Base-by-base conservation (phyloP, 768 basidiomycete genomes). In the Russula lepida region DNA sequence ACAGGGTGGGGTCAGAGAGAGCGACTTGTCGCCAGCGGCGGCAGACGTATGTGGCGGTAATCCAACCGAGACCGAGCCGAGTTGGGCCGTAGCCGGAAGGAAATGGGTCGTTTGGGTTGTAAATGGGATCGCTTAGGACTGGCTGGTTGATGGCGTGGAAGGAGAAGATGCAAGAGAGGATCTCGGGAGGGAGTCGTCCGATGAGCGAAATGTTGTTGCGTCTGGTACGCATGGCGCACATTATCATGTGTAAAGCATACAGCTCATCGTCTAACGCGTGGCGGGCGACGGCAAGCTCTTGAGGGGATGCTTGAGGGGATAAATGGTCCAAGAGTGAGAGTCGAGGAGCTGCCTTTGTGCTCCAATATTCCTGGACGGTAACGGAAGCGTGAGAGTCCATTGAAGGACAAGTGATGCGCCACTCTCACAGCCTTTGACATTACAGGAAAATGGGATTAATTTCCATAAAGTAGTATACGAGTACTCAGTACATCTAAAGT, bases 11-110 rank as follows among this genome's bases (percentile, higher is more conserved):
- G 28, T 44, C 30, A 33, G 41, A 44, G 25, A 59, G 49, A 4
- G 49, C 58, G 49, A 53, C 58, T n/a, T 37, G 35, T 23, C 58
- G 49, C 58, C 58, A 52, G 39, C 12, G 48, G 27, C 50, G 49
- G 50, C 58, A 59, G 27, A 59, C 50, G 8, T 53, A 50, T 6
- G 58, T 59, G 49, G 53, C 39, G 39, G 51, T n/a, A 39, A 59
- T 59, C 58, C 50, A 59, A 51, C 58, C 58, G n/a, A 58, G 46
- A 4, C 11, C 11, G 23, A 32, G 8, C 17, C 19, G 48, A 49
- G 17, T 32, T 32, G n/a, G 28, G 17, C 28, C n/a, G 27, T 8
- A n/a, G n/a, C 27, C 6, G n/a, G n/a, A 21, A 17, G 49, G 49
- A 13, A 32, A 50, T n/a, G 30, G n/a, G 21, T 8, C 33, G 30